Percentiles rank a stretch among this genome's conserved stretches.
phyloP scores from a whole-genome alignment of 495 filamentous ascomycete species.

The Tuber umbilicatum region DNA sequence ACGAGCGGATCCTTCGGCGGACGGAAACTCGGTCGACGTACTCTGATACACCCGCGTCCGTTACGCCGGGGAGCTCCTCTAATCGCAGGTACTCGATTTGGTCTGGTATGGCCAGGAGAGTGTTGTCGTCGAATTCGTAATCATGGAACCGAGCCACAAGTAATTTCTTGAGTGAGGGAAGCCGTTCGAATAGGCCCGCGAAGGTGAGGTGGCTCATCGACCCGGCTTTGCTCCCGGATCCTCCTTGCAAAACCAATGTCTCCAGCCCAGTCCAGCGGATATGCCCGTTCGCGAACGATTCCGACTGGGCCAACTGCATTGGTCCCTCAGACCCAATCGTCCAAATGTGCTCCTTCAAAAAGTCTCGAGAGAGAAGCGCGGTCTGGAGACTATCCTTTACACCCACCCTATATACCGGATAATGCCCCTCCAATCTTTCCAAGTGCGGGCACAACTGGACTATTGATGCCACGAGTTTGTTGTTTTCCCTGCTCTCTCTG shows the following conservation, averaged over 20 bases:
- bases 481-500: slow-evolving; percentile 55
- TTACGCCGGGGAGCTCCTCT: slow-evolving; percentile 68
- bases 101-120: slow-evolving; percentile 62
- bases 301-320: slow-evolving; percentile 57
- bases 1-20: slow-evolving; percentile 49
- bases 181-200: slow-evolving; percentile 57
- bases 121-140: slow-evolving; percentile 65
- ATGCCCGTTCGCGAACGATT: slow-evolving; percentile 64
- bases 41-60: slow-evolving; percentile 65
- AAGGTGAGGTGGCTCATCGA: slow-evolving; percentile 61
- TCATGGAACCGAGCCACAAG: slow-evolving; percentile 66
- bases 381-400: slow-evolving; percentile 66
- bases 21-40: slow-evolving; percentile 58
- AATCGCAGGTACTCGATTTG: slow-evolving; percentile 64
- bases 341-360: slow-evolving; percentile 75
- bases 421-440: slow-evolving; percentile 64
- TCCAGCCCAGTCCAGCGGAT: slow-evolving; percentile 62
- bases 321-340: slow-evolving; percentile 48
- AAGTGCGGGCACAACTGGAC: slow-evolving; percentile 84
- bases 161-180: slow-evolving; percentile 66
- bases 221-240: slow-evolving; percentile 50
- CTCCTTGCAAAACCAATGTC: slow-evolving; percentile 67
- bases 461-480: slow-evolving; percentile 67
- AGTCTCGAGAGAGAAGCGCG: slow-evolving; percentile 66
- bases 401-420: slow-evolving; percentile 62